Percentiles rank a stretch among this genome's conserved stretches.
Evolutionary conservation across 225 moss, liverwort and hornwort species (phyloP).

Genomic region (Antitrichia curtipendula): DNA sequence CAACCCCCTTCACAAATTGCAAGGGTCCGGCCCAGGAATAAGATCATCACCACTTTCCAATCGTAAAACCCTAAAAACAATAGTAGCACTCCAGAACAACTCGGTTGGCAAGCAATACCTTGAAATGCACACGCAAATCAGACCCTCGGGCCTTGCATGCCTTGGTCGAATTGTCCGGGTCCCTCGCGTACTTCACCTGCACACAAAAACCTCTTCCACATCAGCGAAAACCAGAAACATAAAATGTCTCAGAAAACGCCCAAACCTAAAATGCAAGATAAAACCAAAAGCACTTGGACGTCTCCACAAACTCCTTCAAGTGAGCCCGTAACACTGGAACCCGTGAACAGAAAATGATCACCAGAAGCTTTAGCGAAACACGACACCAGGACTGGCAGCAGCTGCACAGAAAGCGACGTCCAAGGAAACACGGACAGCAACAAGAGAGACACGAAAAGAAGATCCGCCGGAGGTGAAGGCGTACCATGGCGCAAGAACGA

Average conservation of each 20-base stretch:
- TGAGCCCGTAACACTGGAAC: no score
- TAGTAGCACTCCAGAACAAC: neutral
- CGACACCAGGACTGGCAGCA: neutral
- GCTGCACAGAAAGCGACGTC: neutral
- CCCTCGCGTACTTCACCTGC: conserved; percentile 19
- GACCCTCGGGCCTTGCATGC: conserved; percentile 21
- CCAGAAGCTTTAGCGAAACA: neutral
- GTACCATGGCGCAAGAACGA: neutral
- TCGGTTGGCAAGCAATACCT: neutral
- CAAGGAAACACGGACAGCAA: neutral
- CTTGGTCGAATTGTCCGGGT: conserved; percentile 13
- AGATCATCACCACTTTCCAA: neutral
- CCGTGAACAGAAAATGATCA: neutral
- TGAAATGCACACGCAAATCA: conserved; percentile 23
- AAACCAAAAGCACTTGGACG: neutral
- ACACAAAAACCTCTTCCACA: neutral
- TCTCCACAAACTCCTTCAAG: neutral
- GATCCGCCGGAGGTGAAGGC: neutral
- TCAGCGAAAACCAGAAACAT: neutral
- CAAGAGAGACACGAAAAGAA: neutral
- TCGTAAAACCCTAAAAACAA: neutral
- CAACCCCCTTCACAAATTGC: neutral
- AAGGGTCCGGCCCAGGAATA: neutral
- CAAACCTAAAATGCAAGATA: neutral
- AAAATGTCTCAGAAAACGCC: neutral